Evolutionary conservation across 805 yeast genomes (phyloP), one percentile per base, ranked within the genome.

Genomic region (Metschnikowia colocasiae): DNA sequence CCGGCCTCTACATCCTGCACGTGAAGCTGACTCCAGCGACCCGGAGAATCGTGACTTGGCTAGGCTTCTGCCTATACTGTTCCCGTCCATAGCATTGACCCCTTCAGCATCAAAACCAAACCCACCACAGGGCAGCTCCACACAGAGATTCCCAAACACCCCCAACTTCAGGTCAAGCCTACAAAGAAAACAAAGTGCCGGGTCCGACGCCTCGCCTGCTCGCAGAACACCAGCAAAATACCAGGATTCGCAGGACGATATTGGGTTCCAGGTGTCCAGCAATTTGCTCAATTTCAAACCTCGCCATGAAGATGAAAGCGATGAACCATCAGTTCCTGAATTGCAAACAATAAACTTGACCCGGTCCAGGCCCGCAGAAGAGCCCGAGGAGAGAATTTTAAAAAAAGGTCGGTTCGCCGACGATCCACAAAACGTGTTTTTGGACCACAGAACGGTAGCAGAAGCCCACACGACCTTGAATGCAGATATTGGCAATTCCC

Each of bases 391-490:
- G 12, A 22, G 35, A 29, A 23, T 15, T 22, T 31, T 12, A 12
- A 37, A 33, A 34, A 47, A 33, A 30, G 29, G 42, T 18, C 15
- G 31, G 16, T 42, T 16, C 9, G 43, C 26, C 3, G 44, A 43
- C 29, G 65, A 59, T 40, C 59, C 58, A 25, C 64, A 61, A 20
- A 69, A 69, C 47, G 68, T 69, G 12, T 69, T 71, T 46, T 54
- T 68, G 44, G 74, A 68, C 22, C 56, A 45, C 4, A 25, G 3
- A 22, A n/a, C 16, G 18, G 26, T 6, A 19, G 45, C 15, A 36
- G 40, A 23, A 3, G 29, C 30, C 3, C 40, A 23, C 20, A 19
- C 37, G 22, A 22, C 37, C 18, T 4, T 15, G 25, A 33, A 35
- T 29, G 35, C 43, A 20, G 49, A 43, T 6, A 49, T 35, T 37